phyloP scores from a whole-genome alignment of 176 grass and related monocot genomes.

The Tillandsia leiboldiana region DNA sequence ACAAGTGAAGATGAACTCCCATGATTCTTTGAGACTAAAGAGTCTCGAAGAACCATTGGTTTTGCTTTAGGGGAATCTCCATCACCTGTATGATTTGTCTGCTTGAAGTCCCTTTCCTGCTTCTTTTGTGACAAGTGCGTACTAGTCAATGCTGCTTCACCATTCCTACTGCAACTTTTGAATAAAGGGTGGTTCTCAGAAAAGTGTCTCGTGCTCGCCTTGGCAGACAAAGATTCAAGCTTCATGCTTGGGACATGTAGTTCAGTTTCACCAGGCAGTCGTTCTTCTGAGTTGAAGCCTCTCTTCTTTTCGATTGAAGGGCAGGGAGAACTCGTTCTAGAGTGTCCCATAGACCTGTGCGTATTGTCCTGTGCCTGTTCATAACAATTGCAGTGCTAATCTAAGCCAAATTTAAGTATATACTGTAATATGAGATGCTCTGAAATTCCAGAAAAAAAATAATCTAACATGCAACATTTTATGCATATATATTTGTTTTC shows the following conservation, averaged over 20 bases:
- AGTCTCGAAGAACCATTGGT: not conserved
- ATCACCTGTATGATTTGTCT: conserved; percentile 1
- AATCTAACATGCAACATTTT: not conserved
- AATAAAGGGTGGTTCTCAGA: not conserved
- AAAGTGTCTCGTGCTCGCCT: not conserved
- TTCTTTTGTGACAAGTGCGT: not conserved
- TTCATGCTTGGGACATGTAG: conserved; percentile 17
- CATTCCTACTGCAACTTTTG: conserved; percentile 4
- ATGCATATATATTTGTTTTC: not conserved
- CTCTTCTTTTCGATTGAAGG: not conserved
- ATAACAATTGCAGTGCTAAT: not conserved
- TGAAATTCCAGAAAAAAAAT: not conserved
- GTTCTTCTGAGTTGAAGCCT: conserved; percentile 9
- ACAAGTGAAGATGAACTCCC: not conserved
- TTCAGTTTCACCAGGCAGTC: conserved; percentile 17
- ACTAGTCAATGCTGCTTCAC: not conserved
- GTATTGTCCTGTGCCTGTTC: not conserved
- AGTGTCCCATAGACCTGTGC: not conserved
- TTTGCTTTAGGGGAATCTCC: conserved; percentile 11
- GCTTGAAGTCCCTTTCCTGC: conserved; percentile 5
- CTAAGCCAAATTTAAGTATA: not conserved
- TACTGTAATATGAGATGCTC: not conserved
- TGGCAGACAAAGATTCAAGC: not conserved
- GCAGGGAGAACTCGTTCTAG: not conserved
- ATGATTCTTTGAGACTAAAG: conserved; percentile 1